phyloP scores from a whole-genome alignment of 306 rosid species.

The Corylus heterophylla region DNA sequence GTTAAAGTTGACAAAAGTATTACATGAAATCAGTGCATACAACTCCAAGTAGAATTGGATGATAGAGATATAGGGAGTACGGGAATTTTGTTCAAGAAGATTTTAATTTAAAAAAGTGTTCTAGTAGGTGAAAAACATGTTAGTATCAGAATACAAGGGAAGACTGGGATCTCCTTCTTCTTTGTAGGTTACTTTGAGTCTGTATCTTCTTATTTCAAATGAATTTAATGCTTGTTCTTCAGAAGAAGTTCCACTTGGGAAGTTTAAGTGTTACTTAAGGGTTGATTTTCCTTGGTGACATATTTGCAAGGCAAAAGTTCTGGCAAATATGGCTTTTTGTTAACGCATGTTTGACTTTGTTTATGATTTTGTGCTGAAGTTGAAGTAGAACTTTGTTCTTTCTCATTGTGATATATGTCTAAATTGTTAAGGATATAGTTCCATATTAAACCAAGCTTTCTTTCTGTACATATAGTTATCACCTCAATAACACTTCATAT shows the following conservation, averaged over 20 bases:
- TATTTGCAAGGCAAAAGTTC: neutral
- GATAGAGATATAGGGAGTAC: neutral
- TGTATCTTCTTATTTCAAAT: neutral
- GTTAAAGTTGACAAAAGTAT: neutral
- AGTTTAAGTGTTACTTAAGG: neutral
- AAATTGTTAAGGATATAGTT: slow-evolving; percentile 20
- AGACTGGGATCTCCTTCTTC: neutral
- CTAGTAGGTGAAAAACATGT: neutral
- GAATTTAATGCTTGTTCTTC: neutral
- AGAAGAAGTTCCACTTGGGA: neutral
- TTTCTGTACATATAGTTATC: slow-evolving; percentile 17
- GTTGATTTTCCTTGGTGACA: neutral
- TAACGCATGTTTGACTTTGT: neutral
- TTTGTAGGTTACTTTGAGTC: neutral
- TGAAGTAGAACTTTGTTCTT: slow-evolving; percentile 1
- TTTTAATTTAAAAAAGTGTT: neutral
- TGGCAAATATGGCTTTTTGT: neutral
- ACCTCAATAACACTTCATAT: slow-evolving; percentile 13
- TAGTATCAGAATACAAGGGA: neutral
- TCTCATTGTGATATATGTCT: slow-evolving; percentile 4
- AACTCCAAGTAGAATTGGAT: neutral
- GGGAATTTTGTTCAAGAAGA: neutral
- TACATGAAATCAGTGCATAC: neutral
- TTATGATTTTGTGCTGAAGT: neutral
- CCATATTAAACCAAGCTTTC: slow-evolving; percentile 20